Evolutionary conservation across 2,329 filamentous ascomycete species (phyloP).

Genomic region (Pyrenophora teres): DNA sequence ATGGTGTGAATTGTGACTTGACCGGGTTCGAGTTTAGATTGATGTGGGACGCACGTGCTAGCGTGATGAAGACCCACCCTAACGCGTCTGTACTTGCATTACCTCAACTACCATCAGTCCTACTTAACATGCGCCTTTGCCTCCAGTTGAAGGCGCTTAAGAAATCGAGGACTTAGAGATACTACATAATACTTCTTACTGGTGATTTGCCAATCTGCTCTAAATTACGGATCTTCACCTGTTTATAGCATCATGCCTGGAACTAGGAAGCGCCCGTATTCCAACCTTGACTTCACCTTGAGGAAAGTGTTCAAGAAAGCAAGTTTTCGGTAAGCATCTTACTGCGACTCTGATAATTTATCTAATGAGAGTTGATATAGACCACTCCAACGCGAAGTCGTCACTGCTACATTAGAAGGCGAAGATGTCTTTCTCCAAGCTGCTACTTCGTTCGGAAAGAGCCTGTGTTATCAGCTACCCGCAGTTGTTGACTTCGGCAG

Average conservation of each 20-base stretch:
- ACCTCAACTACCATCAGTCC: not conserved
- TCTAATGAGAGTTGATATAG: slow-evolving; percentile 51
- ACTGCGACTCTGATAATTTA: too few relatives aligned
- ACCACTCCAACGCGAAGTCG: slow-evolving; percentile 85
- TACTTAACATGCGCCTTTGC: slow-evolving; percentile 6
- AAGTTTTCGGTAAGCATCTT: slow-evolving; percentile 66
- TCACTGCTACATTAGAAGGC: slow-evolving; percentile 76
- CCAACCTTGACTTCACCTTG: slow-evolving; percentile 75
- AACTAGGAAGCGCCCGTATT: slow-evolving; percentile 35
- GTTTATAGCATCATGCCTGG: slow-evolving; percentile 33
- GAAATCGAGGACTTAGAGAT: not conserved
- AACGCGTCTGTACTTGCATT: not conserved
- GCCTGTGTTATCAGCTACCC: slow-evolving; percentile 88
- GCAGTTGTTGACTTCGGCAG: slow-evolving; percentile 86
- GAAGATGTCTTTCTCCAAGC: slow-evolving; percentile 94
- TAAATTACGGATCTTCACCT: not conserved
- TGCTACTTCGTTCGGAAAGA: slow-evolving; percentile 89
- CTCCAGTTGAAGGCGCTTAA: not conserved
- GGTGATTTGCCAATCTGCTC: not conserved
- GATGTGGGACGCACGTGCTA: slow-evolving; percentile 24
- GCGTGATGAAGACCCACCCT: slow-evolving; percentile 13
- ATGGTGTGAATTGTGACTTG: not conserved
- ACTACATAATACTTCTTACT: not conserved
- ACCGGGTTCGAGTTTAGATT: not conserved
- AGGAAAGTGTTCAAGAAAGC: slow-evolving; percentile 74